Conservation (phyloP, 208 protist species). For the Porcisia deanei region DNA sequence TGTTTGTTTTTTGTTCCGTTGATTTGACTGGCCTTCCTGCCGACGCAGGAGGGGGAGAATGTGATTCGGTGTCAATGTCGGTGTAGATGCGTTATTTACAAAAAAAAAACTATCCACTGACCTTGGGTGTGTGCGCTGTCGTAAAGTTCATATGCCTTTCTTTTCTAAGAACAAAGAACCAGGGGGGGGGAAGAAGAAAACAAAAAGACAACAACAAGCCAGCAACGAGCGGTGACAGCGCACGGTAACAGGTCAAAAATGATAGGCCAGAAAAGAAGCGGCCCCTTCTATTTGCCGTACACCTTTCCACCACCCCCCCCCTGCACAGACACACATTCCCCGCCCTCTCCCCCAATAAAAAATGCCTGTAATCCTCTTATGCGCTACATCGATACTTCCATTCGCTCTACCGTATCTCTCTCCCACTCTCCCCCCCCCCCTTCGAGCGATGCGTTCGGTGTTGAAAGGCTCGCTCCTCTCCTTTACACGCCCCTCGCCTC, state of each 20-base stretch:
- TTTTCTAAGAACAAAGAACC: constrained; percentile 1
- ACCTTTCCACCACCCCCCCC: not conserved
- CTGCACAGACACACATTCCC: constrained; percentile 3
- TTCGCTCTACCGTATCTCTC: not conserved
- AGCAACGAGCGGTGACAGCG: not conserved
- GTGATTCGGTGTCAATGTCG: constrained; percentile 1
- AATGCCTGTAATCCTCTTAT: not conserved
- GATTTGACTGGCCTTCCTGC: not conserved
- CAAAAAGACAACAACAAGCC: not conserved
- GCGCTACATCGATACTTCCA: not conserved
- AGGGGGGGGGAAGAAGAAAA: not conserved
- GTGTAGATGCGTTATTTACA: constrained; percentile 18
- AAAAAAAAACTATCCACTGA: constrained; percentile 3
- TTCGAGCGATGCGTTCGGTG: not conserved
- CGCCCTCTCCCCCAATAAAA: not conserved
- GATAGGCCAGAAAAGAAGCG: not conserved
- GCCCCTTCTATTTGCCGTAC: not conserved
- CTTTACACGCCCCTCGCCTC: not conserved
- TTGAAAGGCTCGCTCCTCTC: not conserved
- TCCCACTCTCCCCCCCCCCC: not conserved
- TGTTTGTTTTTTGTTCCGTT: not conserved
- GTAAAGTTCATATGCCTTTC: not conserved
- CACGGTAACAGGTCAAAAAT: not conserved
- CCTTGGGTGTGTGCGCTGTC: not conserved
- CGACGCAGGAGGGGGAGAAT: not conserved